phyloP scores from a whole-genome alignment of 441 rosid genomes.

The Erodium moschatum region DNA sequence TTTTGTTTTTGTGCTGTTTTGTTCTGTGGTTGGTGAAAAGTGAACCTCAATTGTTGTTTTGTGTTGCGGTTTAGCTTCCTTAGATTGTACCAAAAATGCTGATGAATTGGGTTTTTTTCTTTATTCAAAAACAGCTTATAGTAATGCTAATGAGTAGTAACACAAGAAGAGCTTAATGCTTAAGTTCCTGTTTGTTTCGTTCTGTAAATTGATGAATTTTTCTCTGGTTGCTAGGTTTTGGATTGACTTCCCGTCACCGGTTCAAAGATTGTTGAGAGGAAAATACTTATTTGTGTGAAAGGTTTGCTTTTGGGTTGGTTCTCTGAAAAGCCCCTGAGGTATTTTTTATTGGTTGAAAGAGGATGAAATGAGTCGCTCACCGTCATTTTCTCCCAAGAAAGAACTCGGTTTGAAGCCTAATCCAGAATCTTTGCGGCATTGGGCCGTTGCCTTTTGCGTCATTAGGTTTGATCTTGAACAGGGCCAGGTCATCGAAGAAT shows the following conservation, averaged over 20 bases:
- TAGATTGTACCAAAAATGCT: not conserved
- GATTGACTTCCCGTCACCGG: not conserved
- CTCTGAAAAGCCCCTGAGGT: not conserved
- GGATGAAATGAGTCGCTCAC: slow-evolving; percentile 65
- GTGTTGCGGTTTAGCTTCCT: not conserved
- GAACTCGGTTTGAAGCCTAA: slow-evolving; percentile 55
- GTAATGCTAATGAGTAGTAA: not conserved
- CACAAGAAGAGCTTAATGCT: not conserved
- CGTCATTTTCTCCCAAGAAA: slow-evolving; percentile 66
- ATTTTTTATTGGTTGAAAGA: not conserved
- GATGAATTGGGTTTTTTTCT: not conserved
- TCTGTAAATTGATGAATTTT: not conserved
- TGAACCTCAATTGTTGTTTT: not conserved
- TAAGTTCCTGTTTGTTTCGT: not conserved
- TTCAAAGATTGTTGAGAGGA: not conserved
- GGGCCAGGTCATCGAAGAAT: slow-evolving; percentile 90
- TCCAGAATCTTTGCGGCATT: slow-evolving; percentile 57
- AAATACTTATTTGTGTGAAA: no score
- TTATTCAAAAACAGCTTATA: not conserved
- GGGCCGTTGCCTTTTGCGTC: slow-evolving; percentile 79
- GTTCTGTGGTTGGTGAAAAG: not conserved
- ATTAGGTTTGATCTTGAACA: slow-evolving; percentile 96
- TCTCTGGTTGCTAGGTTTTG: not conserved
- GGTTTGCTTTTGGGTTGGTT: not conserved
- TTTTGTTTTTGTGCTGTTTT: not conserved